Evolutionary conservation across 768 basidiomycete species (phyloP).

Genomic region (Punctularia strigosozonata): DNA sequence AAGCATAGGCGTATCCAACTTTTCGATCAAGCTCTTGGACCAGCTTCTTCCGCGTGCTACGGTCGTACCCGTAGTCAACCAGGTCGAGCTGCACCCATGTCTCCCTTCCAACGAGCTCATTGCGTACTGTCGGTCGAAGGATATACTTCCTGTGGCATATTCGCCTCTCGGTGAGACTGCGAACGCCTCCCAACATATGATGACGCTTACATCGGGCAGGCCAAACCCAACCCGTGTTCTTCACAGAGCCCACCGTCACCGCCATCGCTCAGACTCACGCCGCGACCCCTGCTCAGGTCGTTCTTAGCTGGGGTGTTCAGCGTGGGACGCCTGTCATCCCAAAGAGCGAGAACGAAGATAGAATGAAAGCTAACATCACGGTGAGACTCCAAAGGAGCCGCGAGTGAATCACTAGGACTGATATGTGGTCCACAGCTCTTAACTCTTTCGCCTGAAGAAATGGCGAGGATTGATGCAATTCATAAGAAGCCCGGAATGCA

Average conservation of each 20-base stretch:
- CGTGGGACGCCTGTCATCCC: slow-evolving; percentile 42
- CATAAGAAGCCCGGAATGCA: slow-evolving; percentile 31
- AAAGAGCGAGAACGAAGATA: slow-evolving; percentile 32
- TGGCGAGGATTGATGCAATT: slow-evolving; percentile 26
- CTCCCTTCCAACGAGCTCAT: slow-evolving; percentile 31
- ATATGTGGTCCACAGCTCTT: slow-evolving; percentile 21
- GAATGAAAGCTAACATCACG: slow-evolving; percentile 41
- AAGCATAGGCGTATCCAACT: slow-evolving; percentile 47
- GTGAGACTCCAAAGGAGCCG: too few relatives aligned
- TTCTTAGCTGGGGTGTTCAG: slow-evolving; percentile 48
- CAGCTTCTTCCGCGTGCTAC: slow-evolving; percentile 24
- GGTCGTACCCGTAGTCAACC: slow-evolving; percentile 34
- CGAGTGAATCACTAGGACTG: too few relatives aligned
- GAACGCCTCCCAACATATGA: slow-evolving; percentile 15
- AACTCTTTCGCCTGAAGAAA: slow-evolving; percentile 23
- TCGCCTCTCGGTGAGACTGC: slow-evolving; percentile 24
- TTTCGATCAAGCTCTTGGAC: slow-evolving; percentile 32
- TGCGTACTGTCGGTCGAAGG: slow-evolving; percentile 27
- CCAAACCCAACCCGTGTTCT: slow-evolving; percentile 12
- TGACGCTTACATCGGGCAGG: slow-evolving; percentile 1
- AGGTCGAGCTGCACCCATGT: slow-evolving; percentile 25
- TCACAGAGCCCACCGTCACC: slow-evolving; percentile 20
- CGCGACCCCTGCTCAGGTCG: slow-evolving; percentile 35
- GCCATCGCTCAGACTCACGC: slow-evolving; percentile 27
- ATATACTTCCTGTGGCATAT: slow-evolving; percentile 35